These are phyloP conservation scores for Leccinum rimulosum DNA, from an alignment of 768 basidiomycete genomes.

Conservation along the genomic window DNA sequence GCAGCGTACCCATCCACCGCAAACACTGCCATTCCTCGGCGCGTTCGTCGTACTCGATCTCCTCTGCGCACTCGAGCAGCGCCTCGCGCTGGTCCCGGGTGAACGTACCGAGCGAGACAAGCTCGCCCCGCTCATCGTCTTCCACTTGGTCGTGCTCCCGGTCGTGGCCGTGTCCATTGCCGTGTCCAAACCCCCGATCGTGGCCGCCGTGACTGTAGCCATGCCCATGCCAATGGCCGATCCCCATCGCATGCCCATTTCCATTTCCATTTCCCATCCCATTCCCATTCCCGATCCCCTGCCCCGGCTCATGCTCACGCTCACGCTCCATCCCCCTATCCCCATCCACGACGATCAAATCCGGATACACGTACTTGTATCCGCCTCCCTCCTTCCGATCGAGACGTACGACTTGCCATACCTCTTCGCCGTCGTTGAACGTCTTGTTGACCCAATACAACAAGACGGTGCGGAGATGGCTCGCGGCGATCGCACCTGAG, in stretches of 20 bases:
- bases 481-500: slow-evolving; percentile 6
- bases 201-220: background rate
- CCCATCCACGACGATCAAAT: slow-evolving; percentile 25
- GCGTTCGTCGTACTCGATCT: slow-evolving; percentile 17
- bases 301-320: background rate
- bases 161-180: background rate
- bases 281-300: background rate
- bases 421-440: slow-evolving; percentile 22
- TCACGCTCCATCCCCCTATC: slow-evolving; percentile 5
- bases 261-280: too few relatives aligned
- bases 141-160: background rate
- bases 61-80: slow-evolving; percentile 27
- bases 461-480: slow-evolving; percentile 11
- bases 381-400: slow-evolving; percentile 5
- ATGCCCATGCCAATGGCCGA: background rate
- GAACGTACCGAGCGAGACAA: slow-evolving; percentile 18
- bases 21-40: slow-evolving; percentile 5
- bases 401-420: slow-evolving; percentile 30
- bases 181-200: background rate
- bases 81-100: slow-evolving; percentile 26
- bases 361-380: slow-evolving; percentile 27
- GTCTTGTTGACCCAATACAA: slow-evolving; percentile 28
- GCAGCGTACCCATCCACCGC: slow-evolving; percentile 19
- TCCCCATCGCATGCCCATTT: background rate
- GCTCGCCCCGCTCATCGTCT: slow-evolving; percentile 2